Evolutionary conservation across 768 basidiomycete species (phyloP).

Genomic region (Mycena venus): DNA sequence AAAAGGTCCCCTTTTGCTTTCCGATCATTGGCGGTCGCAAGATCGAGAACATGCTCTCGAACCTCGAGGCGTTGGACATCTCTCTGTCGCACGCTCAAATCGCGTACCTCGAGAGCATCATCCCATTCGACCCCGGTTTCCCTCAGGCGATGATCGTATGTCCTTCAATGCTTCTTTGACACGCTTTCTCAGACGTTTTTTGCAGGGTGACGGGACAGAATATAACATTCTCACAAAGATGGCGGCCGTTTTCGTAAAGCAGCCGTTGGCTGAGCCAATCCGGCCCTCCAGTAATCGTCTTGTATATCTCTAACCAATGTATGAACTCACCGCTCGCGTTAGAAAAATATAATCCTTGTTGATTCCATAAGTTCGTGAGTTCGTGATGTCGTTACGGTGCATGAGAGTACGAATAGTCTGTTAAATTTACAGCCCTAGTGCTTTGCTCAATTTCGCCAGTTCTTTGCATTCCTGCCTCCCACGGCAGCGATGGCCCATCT

Average conservation of each 20-base stretch:
- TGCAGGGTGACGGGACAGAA: slow-evolving; percentile 13
- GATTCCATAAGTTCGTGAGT: neutral
- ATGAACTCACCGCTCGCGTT: too few species aligned
- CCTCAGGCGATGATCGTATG: slow-evolving; percentile 50
- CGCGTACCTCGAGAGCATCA: slow-evolving; percentile 54
- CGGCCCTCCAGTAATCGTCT: neutral
- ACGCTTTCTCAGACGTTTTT: neutral
- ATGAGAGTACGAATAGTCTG: neutral
- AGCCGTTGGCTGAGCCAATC: neutral
- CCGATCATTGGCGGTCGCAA: slow-evolving; percentile 61
- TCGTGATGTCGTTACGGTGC: neutral
- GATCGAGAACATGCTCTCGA: slow-evolving; percentile 63
- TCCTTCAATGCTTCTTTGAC: neutral
- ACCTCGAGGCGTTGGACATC: slow-evolving; percentile 65
- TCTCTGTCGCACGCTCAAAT: slow-evolving; percentile 60
- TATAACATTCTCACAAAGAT: neutral
- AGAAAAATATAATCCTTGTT: too few species aligned
- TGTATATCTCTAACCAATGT: neutral
- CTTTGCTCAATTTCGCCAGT: neutral
- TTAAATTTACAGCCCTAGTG: neutral
- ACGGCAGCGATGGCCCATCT: slow-evolving; percentile 10
- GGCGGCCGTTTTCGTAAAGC: slow-evolving; percentile 11
- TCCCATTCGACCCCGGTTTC: slow-evolving; percentile 64
- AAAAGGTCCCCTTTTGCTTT: slow-evolving; percentile 59
- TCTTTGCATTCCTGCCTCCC: slow-evolving; percentile 21